phyloP scores from a whole-genome alignment of 2,329 filamentous ascomycete species.

The Phaeosphaeriaceae sp. region DNA sequence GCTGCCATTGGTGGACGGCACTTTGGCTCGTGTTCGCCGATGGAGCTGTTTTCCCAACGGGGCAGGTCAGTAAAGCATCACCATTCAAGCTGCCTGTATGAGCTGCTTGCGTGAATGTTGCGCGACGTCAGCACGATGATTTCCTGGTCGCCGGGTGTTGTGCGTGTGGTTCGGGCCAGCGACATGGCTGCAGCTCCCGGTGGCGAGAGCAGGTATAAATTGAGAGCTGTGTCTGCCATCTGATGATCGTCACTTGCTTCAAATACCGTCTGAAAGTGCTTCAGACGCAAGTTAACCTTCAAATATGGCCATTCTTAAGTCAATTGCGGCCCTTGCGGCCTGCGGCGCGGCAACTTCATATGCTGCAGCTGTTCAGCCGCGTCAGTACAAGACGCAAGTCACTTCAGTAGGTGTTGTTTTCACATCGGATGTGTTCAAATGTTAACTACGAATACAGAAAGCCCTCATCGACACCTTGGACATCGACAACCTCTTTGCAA shows the following conservation, averaged over 20 bases:
- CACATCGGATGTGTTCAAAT: background rate
- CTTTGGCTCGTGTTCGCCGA: conserved; percentile 12
- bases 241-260: conserved; percentile 3
- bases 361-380: conserved; percentile 30
- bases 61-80: conserved; percentile 25
- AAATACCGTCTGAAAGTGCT: background rate
- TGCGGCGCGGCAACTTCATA: conserved; percentile 24
- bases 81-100: conserved; percentile 13
- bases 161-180: conserved; percentile 5
- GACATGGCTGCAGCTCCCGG: background rate
- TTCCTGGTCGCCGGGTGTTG: conserved; percentile 17
- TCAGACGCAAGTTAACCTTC: background rate
- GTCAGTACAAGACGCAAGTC: conserved; percentile 32
- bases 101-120: conserved; percentile 14
- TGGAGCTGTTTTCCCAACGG: conserved; percentile 15
- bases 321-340: conserved; percentile 30
- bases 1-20: conserved; percentile 19
- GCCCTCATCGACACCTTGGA: conserved; percentile 31
- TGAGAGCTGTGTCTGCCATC: conserved; percentile 4
- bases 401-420: conserved; percentile 24
- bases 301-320: conserved; percentile 27
- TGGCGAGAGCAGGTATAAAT: conserved; percentile 18
- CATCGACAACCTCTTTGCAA: conserved; percentile 34
- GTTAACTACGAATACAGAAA: conserved; percentile 18
- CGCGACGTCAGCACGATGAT: conserved; percentile 14